Evolutionary conservation across 2,329 filamentous ascomycete species (phyloP), one percentile per base, ranked within the genome.

Genomic region (Coniochaeta pulveracea): DNA sequence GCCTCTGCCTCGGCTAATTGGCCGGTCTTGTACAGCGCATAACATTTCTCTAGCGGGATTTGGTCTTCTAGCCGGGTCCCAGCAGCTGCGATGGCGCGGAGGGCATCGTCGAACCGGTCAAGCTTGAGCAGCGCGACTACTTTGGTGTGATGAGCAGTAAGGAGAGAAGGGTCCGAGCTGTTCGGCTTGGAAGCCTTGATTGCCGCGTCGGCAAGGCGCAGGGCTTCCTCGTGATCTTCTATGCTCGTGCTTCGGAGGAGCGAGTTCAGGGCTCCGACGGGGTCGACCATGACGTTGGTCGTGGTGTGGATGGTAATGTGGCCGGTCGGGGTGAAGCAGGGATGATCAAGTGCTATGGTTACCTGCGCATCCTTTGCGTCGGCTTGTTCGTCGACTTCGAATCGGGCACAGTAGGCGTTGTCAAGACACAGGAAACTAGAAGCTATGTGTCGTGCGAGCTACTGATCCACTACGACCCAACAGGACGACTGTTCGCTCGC

Each of bases 11-110:
- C 76, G 14, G 68, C 61, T 2, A 85, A 67, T 42, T 76, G 66
- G 16, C 82, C 81, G 1, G 73, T 70, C 61, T 88, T 91, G 60
- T 91, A 93, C 14, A 88, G 66, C n/a, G 81, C 79, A 60, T 93
- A 93, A 3, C 80, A 73, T 51, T 78, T 78, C 54, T 88, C 84
- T 26, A 88, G 64, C 11, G 58, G 49, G 43, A 78, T 83, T 37
- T 58, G 57, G 24, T 69, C 60, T 49, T 77, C 72, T 37, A 88
- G 58, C 41, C 60, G 63, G 37, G 70, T 62, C 31, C 76, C 75
- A 12, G 66, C 75, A 22, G 76, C 72, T 38, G 76, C 70, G 38
- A 89, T 69, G 35, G 74, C 69, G 38, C 74, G 73, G 30, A 85
- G 61, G 28, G 81, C 82, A 54, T 91, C 84, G 37, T 82, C 73